A percentile compares a stretch with the other conserved stretches of the same genome.
These are phyloP conservation scores for Xylariaceae sp. DNA, from an alignment of 2,329 filamentous ascomycete species.

Conservation along the genomic window DNA sequence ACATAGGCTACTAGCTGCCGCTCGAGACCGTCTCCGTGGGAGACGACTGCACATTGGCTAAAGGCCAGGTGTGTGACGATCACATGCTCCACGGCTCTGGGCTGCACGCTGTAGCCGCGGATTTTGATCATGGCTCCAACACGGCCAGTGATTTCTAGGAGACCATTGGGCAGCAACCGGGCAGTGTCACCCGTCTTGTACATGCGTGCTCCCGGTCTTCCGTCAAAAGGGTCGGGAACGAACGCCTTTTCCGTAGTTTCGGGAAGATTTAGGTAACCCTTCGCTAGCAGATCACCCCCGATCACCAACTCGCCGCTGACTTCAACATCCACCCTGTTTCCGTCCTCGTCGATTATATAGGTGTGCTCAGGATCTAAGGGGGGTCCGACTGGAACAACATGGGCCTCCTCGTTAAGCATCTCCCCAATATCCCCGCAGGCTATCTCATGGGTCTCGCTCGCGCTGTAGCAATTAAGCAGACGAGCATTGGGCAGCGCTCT, in stretches of 20 bases:
- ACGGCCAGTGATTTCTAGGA: conserved; percentile 70
- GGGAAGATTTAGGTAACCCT: conserved; percentile 74
- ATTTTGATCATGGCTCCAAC: conserved; percentile 78
- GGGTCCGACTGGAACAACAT: conserved; percentile 69
- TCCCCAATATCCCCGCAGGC: conserved; percentile 69
- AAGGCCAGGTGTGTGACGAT: conserved; percentile 67
- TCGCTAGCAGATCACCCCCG: conserved; percentile 66
- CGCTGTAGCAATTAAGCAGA: conserved; percentile 75
- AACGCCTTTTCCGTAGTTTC: conserved; percentile 73
- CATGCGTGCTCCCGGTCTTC: conserved; percentile 58
- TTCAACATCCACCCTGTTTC: conserved; percentile 57
- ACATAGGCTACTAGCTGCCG: conserved; percentile 72
- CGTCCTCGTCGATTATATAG: conserved; percentile 67
- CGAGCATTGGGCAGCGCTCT: conserved; percentile 63
- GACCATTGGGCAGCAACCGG: conserved; percentile 58
- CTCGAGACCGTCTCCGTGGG: conserved; percentile 71
- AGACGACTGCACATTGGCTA: conserved; percentile 63
- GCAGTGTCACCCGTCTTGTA: conserved; percentile 71
- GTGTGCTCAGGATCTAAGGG: conserved; percentile 62
- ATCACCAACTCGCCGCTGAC: conserved; percentile 68
- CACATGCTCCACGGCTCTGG: conserved; percentile 68
- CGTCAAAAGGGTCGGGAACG: conserved; percentile 57
- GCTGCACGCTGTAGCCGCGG: conserved; percentile 71
- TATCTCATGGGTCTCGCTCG: conserved; percentile 76
- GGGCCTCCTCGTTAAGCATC: conserved; percentile 57